phyloP scores from a whole-genome alignment of 108 stramenopile species.

The Bacterosira constricta region DNA sequence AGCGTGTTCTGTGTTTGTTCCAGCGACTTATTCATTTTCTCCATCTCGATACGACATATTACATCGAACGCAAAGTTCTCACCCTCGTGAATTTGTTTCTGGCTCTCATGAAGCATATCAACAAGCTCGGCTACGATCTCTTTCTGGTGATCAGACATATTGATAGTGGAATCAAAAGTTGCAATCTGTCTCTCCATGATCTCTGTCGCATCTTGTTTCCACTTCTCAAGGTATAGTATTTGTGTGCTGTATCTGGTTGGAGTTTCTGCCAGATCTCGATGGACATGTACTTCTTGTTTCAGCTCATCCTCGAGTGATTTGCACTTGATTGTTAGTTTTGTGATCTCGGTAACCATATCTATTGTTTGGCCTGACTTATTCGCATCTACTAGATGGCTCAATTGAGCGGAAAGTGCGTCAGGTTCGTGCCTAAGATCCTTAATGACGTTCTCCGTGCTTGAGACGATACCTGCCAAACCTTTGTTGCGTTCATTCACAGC shows the following conservation, averaged over 20 bases:
- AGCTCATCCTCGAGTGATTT: slow-evolving; percentile 21
- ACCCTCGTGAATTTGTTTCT: neutral
- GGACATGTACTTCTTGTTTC: neutral
- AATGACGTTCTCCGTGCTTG: neutral
- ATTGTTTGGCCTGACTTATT: neutral
- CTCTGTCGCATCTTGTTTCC: slow-evolving; percentile 1
- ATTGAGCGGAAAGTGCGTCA: neutral
- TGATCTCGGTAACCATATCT: neutral
- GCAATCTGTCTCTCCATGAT: slow-evolving; percentile 9
- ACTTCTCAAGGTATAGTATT: slow-evolving; percentile 4
- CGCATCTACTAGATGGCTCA: too few relatives aligned
- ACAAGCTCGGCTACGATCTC: neutral
- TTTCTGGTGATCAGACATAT: neutral
- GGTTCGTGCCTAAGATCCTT: neutral
- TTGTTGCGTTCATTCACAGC: neutral
- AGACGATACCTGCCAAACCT: neutral
- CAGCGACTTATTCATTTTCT: slow-evolving; percentile 5
- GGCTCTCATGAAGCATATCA: neutral
- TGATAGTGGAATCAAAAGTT: neutral
- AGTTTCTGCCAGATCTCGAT: neutral
- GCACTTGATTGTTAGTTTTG: neutral
- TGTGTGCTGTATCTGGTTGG: slow-evolving; percentile 4
- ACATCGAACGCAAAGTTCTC: neutral
- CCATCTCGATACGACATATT: neutral
- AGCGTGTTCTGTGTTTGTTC: slow-evolving; percentile 2